These are phyloP conservation scores for Chernovozyma sophiae-reginae DNA, from an alignment of 1,139 yeast genomes.

Conservation along the genomic window DNA sequence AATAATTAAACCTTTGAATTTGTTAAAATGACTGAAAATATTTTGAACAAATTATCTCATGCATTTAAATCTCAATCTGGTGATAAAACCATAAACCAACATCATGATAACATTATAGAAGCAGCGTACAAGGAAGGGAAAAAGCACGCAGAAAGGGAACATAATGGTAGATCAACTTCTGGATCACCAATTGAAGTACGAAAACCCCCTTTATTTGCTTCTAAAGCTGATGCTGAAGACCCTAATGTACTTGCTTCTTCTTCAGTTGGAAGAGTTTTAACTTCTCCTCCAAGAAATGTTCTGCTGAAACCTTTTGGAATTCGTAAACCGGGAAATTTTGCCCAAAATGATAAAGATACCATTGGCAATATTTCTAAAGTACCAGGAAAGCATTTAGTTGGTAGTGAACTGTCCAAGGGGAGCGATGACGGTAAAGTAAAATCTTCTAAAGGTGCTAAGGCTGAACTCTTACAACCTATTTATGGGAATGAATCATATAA, in stretches of 20 bases:
- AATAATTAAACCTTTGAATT: too few relatives aligned
- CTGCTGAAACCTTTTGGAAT: slow-evolving; percentile 26
- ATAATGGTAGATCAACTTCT: neutral
- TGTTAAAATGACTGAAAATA: too few relatives aligned
- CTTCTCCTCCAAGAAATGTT: slow-evolving; percentile 30
- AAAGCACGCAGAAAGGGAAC: slow-evolving; percentile 1
- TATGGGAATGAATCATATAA: slow-evolving; percentile 29
- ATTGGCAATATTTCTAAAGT: too few relatives aligned
- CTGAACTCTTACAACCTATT: too few relatives aligned
- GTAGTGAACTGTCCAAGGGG: neutral
- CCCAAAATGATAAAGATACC: slow-evolving; percentile 24
- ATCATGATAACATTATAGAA: neutral
- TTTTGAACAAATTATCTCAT: slow-evolving; percentile 25
- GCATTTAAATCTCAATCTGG: slow-evolving; percentile 16
- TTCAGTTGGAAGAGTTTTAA: slow-evolving; percentile 29
- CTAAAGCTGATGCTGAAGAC: neutral
- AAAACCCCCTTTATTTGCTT: neutral
- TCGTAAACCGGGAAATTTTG: slow-evolving; percentile 29
- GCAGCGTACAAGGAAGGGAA: neutral
- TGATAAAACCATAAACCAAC: neutral
- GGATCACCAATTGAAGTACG: neutral
- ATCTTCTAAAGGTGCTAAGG: neutral
- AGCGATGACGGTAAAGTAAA: slow-evolving; percentile 6
- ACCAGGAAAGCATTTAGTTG: too few relatives aligned
- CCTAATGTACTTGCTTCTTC: slow-evolving; percentile 12